Evolutionary conservation across 768 basidiomycete species (phyloP).

Genomic region (Auricularia sp.): DNA sequence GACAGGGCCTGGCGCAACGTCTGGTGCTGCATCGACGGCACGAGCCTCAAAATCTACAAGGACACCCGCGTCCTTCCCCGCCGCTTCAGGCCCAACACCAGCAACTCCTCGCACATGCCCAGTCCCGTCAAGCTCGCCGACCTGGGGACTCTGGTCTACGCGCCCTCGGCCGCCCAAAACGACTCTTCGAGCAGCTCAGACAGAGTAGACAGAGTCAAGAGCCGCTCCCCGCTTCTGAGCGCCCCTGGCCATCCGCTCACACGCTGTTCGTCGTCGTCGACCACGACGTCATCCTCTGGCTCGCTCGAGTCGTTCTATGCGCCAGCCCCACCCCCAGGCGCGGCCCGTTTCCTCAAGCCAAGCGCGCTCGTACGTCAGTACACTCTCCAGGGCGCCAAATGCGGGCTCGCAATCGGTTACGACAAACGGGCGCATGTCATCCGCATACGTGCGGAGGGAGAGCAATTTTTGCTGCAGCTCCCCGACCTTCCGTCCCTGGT

Average conservation of each 20-base stretch:
- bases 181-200: neutral
- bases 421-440: constrained; percentile 90
- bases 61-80: constrained; percentile 13
- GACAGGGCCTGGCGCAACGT: constrained; percentile 89
- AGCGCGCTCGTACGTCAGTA: constrained; percentile 56
- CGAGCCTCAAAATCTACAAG: constrained; percentile 70
- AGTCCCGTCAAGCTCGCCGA: neutral
- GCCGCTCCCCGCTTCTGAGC: neutral
- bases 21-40: constrained; percentile 85
- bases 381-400: constrained; percentile 85
- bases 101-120: neutral
- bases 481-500: constrained; percentile 76
- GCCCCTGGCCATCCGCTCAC: neutral
- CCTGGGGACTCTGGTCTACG: neutral
- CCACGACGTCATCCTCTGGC: neutral
- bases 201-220: neutral
- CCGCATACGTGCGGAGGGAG: constrained; percentile 81
- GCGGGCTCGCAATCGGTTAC: constrained; percentile 92
- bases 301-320: neutral
- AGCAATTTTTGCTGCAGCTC: constrained; percentile 93
- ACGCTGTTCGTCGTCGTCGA: neutral
- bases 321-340: neutral
- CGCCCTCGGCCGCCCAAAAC: neutral
- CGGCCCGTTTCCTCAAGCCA: neutral
- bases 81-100: neutral